These are phyloP conservation scores for Aquilaria yunnanensis DNA, from an alignment of 345 rosid species.

Conservation along the genomic window DNA sequence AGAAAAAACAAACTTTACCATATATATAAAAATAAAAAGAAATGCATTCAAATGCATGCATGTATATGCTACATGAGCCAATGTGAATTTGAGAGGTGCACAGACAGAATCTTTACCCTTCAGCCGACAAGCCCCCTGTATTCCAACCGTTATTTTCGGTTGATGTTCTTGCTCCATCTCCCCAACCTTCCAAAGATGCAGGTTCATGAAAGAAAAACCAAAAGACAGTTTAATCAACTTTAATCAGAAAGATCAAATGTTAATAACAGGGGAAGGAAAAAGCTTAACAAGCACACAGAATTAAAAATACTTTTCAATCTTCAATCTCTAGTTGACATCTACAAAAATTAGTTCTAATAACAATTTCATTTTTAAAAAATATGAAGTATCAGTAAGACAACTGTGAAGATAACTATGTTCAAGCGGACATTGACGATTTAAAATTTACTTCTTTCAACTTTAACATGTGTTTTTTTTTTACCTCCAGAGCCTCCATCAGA, in stretches of 20 bases:
- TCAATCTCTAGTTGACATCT: no score
- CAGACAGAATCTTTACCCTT: conserved; percentile 31
- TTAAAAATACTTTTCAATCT: no score
- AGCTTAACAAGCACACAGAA: no score
- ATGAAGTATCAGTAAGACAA: not conserved
- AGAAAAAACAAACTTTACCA: no score
- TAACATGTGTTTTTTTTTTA: conserved; percentile 15
- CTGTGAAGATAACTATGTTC: conserved; percentile 3
- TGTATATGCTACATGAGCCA: no score
- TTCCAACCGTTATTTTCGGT: conserved; percentile 56
- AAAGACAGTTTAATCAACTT: not conserved
- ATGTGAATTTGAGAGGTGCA: not conserved
- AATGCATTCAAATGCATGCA: not conserved
- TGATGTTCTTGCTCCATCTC: conserved; percentile 55
- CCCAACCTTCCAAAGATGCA: conserved; percentile 47
- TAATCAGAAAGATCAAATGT: not conserved
- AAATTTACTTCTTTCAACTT: no score
- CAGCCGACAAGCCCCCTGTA: conserved; percentile 46
- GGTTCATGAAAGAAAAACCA: conserved; percentile 1
- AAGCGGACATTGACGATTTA: not conserved
- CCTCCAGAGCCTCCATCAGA: conserved; percentile 67
- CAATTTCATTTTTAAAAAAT: conserved; percentile 2
- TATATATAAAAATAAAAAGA: conserved; percentile 12
- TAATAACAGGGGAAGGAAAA: not conserved
- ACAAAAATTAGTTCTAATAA: not conserved